Percentiles rank a stretch among this genome's conserved stretches.
Evolutionary conservation across 805 yeast species (phyloP).

Genomic region (Blastobotrys parvus): DNA sequence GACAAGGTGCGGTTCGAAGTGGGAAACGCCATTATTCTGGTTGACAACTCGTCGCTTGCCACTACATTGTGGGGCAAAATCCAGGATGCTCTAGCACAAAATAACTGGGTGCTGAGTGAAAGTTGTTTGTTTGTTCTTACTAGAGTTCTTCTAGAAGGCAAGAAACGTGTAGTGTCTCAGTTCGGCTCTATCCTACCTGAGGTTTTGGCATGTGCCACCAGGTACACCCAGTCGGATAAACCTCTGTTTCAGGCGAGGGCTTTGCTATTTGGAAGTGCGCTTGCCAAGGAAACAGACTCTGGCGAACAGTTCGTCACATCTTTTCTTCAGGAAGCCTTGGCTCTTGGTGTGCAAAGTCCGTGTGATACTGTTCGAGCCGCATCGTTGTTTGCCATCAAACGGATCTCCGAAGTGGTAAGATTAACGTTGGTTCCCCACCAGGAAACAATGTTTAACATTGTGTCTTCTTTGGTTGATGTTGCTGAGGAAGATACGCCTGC

Average conservation of each 20-base stretch:
- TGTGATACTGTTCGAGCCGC: slow-evolving; percentile 5
- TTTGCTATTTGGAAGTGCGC: slow-evolving; percentile 14
- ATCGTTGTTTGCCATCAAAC: background rate
- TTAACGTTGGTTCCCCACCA: background rate
- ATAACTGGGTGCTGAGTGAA: slow-evolving; percentile 5
- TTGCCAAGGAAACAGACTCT: slow-evolving; percentile 14
- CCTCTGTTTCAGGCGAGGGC: slow-evolving; percentile 16
- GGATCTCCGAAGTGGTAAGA: background rate
- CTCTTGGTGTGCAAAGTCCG: background rate
- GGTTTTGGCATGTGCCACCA: background rate
- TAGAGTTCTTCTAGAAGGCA: slow-evolving; percentile 3
- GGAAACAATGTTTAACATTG: slow-evolving; percentile 27
- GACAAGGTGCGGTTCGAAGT: slow-evolving; percentile 52
- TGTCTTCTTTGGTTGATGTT: slow-evolving; percentile 42
- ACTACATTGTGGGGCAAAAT: slow-evolving; percentile 33
- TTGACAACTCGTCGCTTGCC: background rate
- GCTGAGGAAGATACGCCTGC: slow-evolving; percentile 78
- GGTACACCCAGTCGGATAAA: background rate
- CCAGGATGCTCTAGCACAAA: background rate
- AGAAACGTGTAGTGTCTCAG: background rate
- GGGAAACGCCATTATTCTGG: slow-evolving; percentile 40
- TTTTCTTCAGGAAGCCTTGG: slow-evolving; percentile 10
- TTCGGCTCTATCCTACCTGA: background rate
- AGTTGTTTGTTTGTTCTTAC: slow-evolving; percentile 4
- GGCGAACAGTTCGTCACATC: slow-evolving; percentile 12